Evolutionary conservation across 2,329 filamentous ascomycete species (phyloP).

Genomic region (Talaromyces pinophilus): DNA sequence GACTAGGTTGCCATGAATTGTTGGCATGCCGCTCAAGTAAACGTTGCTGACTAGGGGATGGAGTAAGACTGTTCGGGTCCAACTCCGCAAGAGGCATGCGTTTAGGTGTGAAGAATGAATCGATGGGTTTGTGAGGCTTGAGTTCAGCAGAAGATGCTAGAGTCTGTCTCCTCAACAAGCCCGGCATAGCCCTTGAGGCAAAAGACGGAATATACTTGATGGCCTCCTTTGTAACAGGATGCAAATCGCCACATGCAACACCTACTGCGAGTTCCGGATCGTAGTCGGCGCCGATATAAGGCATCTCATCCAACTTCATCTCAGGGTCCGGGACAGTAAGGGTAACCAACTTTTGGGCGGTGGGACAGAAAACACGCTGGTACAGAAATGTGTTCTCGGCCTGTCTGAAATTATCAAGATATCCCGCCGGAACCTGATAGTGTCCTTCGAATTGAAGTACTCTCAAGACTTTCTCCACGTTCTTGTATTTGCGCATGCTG

Average conservation of each 20-base stretch:
- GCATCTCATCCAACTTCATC: slow-evolving; percentile 68
- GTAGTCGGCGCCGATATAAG: slow-evolving; percentile 76
- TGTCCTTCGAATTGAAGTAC: slow-evolving; percentile 89
- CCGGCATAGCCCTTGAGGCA: slow-evolving; percentile 37
- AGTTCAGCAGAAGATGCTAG: slow-evolving; percentile 50
- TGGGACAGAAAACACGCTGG: slow-evolving; percentile 90
- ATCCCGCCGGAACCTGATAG: slow-evolving; percentile 75
- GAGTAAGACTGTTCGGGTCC: slow-evolving; percentile 67
- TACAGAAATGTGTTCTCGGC: slow-evolving; percentile 92
- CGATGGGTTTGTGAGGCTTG: slow-evolving; percentile 64
- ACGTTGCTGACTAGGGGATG: slow-evolving; percentile 64
- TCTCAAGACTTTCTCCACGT: slow-evolving; percentile 75
- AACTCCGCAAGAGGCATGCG: slow-evolving; percentile 66
- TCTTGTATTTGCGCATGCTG: slow-evolving; percentile 86
- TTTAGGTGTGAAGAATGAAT: slow-evolving; percentile 65
- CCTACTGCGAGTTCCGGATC: slow-evolving; percentile 68
- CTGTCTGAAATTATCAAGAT: slow-evolving; percentile 76
- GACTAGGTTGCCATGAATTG: slow-evolving; percentile 57
- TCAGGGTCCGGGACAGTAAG: slow-evolving; percentile 67
- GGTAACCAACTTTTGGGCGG: slow-evolving; percentile 68
- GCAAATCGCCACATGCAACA: slow-evolving; percentile 77
- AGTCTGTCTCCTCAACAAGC: slow-evolving; percentile 43
- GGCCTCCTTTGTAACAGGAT: slow-evolving; percentile 82
- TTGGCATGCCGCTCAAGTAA: slow-evolving; percentile 57
- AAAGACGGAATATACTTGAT: slow-evolving; percentile 46